Conservation (phyloP, 148 eudicot genomes). For the Rhododendron molle region DNA sequence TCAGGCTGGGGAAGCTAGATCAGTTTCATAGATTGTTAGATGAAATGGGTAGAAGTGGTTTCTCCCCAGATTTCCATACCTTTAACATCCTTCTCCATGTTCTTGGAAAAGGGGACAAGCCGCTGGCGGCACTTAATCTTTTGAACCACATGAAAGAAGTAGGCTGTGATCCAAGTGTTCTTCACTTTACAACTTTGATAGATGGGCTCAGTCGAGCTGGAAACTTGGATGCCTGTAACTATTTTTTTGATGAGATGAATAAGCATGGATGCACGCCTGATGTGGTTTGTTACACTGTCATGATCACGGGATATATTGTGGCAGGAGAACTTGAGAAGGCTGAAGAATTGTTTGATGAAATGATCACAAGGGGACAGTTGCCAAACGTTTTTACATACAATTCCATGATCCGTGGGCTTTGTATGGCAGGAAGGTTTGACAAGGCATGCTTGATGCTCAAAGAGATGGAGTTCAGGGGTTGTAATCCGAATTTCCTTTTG, state of each 20-base stretch:
- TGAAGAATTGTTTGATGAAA: background rate
- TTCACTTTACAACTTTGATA: constrained; percentile 81
- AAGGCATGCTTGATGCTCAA: background rate
- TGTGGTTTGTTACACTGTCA: constrained; percentile 80
- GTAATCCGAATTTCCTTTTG: background rate
- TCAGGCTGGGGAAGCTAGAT: constrained; percentile 67
- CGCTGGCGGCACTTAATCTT: constrained; percentile 61
- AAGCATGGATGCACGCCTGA: constrained; percentile 66
- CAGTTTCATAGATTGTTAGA: constrained; percentile 58
- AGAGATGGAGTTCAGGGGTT: background rate
- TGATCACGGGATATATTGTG: constrained; percentile 59
- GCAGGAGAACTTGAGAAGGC: constrained; percentile 2
- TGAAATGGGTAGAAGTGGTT: constrained; percentile 70
- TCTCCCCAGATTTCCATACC: constrained; percentile 73
- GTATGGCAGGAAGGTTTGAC: background rate
- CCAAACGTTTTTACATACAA: background rate
- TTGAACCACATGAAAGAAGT: constrained; percentile 77
- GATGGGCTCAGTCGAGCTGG: constrained; percentile 91
- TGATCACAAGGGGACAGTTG: background rate
- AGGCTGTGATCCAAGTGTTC: constrained; percentile 56
- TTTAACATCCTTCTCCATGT: constrained; percentile 76
- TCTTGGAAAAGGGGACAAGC: constrained; percentile 79
- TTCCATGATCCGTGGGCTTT: constrained; percentile 1
- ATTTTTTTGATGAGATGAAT: constrained; percentile 73
- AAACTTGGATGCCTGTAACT: constrained; percentile 70